Evolutionary conservation across 192 early-diverging fungal species (phyloP).

Genomic region (Piromyces finnis): DNA sequence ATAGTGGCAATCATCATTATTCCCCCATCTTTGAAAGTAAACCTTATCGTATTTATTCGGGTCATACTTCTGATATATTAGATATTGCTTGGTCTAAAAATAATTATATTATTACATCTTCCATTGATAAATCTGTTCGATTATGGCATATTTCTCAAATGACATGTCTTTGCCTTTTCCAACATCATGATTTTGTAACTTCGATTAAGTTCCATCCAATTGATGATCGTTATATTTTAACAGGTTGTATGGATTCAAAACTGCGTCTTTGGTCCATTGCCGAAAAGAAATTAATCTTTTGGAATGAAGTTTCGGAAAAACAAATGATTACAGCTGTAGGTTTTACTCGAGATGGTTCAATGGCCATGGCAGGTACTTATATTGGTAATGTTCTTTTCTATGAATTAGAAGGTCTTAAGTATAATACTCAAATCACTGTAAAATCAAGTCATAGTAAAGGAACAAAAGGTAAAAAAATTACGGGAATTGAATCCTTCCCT

Average conservation of each 20-base stretch:
- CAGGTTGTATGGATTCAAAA: slow-evolving; percentile 1
- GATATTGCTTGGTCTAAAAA: neutral
- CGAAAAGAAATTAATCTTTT: neutral
- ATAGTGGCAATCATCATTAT: neutral
- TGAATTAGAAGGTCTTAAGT: neutral
- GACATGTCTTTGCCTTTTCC: neutral
- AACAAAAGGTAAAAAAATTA: slow-evolving; percentile 1
- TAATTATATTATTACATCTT: slow-evolving; percentile 2
- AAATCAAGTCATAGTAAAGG: neutral
- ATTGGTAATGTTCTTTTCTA: neutral
- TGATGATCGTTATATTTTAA: slow-evolving; percentile 3
- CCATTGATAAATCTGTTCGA: neutral
- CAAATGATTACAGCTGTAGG: neutral
- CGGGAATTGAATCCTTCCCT: neutral
- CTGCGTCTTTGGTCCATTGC: neutral
- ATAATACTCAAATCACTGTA: neutral
- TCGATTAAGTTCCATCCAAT: slow-evolving; percentile 1
- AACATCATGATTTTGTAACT: neutral
- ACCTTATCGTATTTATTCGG: neutral
- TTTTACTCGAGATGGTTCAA: neutral
- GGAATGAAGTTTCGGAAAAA: neutral
- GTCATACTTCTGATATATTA: neutral
- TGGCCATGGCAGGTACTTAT: neutral
- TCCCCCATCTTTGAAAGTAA: neutral
- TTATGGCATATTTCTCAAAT: neutral